Base-by-base conservation (phyloP, 148 eudicot genomes). In the Amaranthus cruentus region DNA sequence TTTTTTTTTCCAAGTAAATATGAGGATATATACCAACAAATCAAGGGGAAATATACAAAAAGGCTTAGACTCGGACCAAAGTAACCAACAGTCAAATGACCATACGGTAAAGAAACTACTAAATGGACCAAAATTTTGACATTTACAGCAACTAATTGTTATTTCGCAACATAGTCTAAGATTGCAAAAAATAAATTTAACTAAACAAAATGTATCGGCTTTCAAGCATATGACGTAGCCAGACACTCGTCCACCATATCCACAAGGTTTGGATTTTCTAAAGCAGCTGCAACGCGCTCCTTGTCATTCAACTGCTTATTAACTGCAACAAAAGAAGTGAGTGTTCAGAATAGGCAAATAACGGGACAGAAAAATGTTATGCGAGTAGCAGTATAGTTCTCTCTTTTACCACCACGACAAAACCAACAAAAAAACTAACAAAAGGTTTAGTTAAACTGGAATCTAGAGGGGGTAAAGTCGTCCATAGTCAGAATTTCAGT, bases 251-350 rank as follows among this genome's bases (percentile, higher is more conserved):
- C 91, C 12, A 94, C 96, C 91, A 94, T 91, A 11, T 89, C 91
- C 47, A 87, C 87, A 14, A 94, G 97, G 81, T 90, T 88, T 0
- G 96, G 98, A 78, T 89, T 94, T 78, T 94, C 98, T 85, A 94
- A 74, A 6, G 98, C 98, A 44, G 98, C 97, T 58, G 97, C 97
- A 18, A 94, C 93, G 18, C 97, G 85, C 82, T 94, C 97, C 82
- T 94, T 94, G 70, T 94, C 98, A 48, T 91, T 94, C 88, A 94
- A 85, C 80, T 94, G 97, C 76, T 94, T 92, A 79, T 92, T 92
- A 44, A 92, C 97, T 92, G 91, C 78, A 73, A 66, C 53, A n/a
- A 52, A 15, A 55, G 49, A 68, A 70, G 9, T n/a, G 73, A 60
- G 69, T 11, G 62, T 43, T 2, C 50, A 47, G 53, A 10, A 0